Base-by-base conservation (phyloP, 2,329 filamentous ascomycete genomes). In the Torrubiellomyces zombiae region DNA sequence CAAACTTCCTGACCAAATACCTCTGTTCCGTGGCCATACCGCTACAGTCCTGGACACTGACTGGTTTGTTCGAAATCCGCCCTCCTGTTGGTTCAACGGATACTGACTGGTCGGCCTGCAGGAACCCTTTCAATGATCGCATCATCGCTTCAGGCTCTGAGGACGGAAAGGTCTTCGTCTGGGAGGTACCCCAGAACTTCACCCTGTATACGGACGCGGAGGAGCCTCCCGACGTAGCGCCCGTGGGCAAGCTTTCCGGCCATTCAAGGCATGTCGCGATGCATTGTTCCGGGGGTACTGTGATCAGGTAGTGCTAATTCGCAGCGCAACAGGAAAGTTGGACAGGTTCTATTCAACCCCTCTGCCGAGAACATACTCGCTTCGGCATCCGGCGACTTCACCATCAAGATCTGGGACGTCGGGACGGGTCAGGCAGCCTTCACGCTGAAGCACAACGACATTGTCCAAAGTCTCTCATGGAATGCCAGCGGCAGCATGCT, bases 291-390 rank as follows among this genome's bases (percentile, higher is more conserved):
- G n/a, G n/a, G n/a, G n/a, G n/a, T n/a, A n/a, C n/a, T n/a, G 14
- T 15, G 18, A 15, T 10, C 10, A 12, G 15, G 20, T 13, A 8
- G n/a, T 29, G 20, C 39, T 51, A 32, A 32, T 17, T n/a, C n/a
- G 17, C 21, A 16, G 9, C 10, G 19, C 5, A 14, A 27, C 48
- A 91, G 86, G 55, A 98, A 98, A 57, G 82, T 98, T 35, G 89
- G 89, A 32, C 89, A 98, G 53, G 86, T 98, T 38, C 70, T 94
- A 27, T 98, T 95, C 67, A 95, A 98, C 58, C 85, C 89, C 25
- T 74, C 86, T 20, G 89, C 89, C 42, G 83, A 93, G 48, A 92
- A 91, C 53, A 76, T 98, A 38, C 76, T 98, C 25, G 86, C 89
- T 27, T 93, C 85, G 16, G 79, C 86, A 18, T 95, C 89, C 9